phyloP scores from a whole-genome alignment of 768 basidiomycete species.

The Solioccasus polychromus region DNA sequence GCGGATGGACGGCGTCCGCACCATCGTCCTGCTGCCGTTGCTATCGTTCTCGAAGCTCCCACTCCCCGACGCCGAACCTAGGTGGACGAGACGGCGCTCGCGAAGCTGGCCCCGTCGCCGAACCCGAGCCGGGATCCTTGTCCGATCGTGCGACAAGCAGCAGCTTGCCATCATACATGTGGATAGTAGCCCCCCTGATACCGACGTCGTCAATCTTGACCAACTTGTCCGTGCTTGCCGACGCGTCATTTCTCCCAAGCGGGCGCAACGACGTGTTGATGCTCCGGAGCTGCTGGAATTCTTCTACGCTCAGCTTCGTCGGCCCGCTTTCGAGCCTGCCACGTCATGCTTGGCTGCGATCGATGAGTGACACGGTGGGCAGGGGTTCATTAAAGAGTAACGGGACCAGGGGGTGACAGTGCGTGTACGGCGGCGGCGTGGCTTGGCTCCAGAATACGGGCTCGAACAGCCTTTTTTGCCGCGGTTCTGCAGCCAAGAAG shows the following conservation, averaged over 20 bases:
- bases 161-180: conserved; percentile 72
- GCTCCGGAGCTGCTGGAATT: conserved; percentile 56
- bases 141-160: conserved; percentile 62
- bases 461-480: conserved; percentile 71
- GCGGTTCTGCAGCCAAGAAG: conserved; percentile 72
- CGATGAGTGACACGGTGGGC: conserved; percentile 64
- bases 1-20: conserved; percentile 71
- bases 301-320: conserved; percentile 45
- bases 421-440: conserved; percentile 33
- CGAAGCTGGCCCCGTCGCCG: conserved; percentile 59
- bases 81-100: conserved; percentile 67
- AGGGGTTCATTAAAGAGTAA: conserved; percentile 76
- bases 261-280: conserved; percentile 45
- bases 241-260: conserved; percentile 15
- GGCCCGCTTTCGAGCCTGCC: conserved; percentile 66
- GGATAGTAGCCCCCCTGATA: conserved; percentile 66
- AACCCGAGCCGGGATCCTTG: conserved; percentile 43
- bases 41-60: conserved; percentile 39
- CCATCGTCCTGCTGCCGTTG: conserved; percentile 41
- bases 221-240: conserved; percentile 24
- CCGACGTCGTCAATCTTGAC: conserved; percentile 41
- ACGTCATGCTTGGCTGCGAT: conserved; percentile 61
- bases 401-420: conserved; percentile 53
- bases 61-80: conserved; percentile 59
- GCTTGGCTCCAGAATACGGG: conserved; percentile 69